These are phyloP conservation scores for Gastrolobium bilobum DNA, from an alignment of 306 rosid genomes.

Conservation along the genomic window DNA sequence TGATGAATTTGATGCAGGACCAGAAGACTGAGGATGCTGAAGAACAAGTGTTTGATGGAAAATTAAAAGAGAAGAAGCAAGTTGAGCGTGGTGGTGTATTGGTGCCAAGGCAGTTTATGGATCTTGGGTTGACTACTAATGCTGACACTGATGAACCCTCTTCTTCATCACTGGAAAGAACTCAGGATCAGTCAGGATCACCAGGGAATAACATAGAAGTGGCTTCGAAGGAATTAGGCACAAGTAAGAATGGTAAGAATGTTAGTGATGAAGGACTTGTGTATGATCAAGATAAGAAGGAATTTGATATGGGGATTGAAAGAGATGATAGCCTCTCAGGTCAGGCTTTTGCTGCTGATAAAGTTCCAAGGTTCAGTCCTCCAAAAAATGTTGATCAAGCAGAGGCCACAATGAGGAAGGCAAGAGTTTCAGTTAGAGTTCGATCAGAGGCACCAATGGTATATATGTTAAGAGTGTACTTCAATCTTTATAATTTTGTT, in stretches of 20 bases:
- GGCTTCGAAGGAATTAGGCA: conserved; percentile 43
- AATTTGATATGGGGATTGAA: conserved; percentile 39
- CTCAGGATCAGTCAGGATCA: conserved; percentile 55
- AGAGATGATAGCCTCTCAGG: conserved; percentile 63
- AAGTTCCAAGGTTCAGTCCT: conserved; percentile 61
- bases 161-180: conserved; percentile 62
- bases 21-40: conserved; percentile 51
- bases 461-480: background rate
- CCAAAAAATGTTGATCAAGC: conserved; percentile 67
- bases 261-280: conserved; percentile 47
- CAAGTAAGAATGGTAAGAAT: conserved; percentile 39
- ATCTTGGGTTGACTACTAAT: conserved; percentile 70
- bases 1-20: conserved; percentile 47
- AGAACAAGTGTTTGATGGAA: conserved; percentile 38
- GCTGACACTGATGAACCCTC: conserved; percentile 55
- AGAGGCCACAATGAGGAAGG: conserved; percentile 85
- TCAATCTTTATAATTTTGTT: background rate
- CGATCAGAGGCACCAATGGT: conserved; percentile 86
- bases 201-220: conserved; percentile 46
- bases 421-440: conserved; percentile 86
- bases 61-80: conserved; percentile 45
- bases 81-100: conserved; percentile 40
- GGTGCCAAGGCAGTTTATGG: conserved; percentile 72
- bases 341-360: conserved; percentile 54
- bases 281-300: conserved; percentile 54